Evolutionary conservation across 441 rosid species (phyloP).

Genomic region (Pelargonium australe): DNA sequence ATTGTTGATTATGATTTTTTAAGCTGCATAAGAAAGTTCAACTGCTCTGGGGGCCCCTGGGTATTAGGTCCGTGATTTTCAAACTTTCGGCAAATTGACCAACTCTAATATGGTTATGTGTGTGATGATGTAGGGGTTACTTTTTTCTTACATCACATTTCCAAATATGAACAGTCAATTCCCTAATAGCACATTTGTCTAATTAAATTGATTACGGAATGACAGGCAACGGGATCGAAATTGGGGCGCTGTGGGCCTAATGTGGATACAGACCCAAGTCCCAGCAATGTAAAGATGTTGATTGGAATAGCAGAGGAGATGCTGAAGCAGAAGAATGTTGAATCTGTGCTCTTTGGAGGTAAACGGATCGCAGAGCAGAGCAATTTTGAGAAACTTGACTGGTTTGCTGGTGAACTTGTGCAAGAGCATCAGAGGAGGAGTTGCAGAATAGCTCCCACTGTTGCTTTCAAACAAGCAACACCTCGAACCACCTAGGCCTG

Average conservation of each 20-base stretch:
- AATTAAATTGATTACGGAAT: neutral
- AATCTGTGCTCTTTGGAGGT: constrained; percentile 82
- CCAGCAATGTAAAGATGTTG: constrained; percentile 61
- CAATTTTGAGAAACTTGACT: constrained; percentile 78
- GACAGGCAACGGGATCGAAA: constrained; percentile 80
- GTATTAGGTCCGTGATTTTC: neutral
- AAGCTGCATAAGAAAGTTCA: neutral
- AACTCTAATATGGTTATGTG: too few species aligned
- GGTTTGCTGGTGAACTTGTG: constrained; percentile 81
- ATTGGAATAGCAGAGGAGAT: constrained; percentile 69
- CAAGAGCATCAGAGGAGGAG: constrained; percentile 91
- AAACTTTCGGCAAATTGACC: neutral
- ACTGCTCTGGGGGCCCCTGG: neutral
- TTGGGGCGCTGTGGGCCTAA: constrained; percentile 53
- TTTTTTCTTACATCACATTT: neutral
- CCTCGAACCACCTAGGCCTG: constrained; percentile 32
- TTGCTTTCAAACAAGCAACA: constrained; percentile 81
- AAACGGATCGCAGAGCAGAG: constrained; percentile 63
- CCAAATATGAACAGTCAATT: constrained; percentile 1
- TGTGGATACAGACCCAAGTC: constrained; percentile 68
- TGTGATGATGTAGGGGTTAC: neutral
- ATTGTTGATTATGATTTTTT: neutral
- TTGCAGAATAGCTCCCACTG: constrained; percentile 89
- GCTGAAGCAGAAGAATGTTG: constrained; percentile 90
- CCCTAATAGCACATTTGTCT: neutral